Conservation (phyloP, 345 rosid species). For the Eucalyptus decipiens region DNA sequence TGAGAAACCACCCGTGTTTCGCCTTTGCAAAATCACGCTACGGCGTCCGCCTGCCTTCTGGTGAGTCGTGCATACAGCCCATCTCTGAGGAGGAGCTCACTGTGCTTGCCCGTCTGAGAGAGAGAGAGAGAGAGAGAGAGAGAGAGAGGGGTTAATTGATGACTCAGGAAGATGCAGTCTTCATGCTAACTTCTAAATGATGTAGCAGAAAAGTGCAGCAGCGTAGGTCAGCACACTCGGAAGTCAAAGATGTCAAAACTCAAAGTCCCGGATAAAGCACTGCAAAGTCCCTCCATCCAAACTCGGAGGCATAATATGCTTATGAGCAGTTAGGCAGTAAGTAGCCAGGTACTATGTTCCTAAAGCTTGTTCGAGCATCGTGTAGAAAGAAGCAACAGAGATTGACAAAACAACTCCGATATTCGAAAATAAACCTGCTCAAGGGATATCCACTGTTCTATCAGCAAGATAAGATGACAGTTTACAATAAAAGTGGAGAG, state of each 20-base stretch:
- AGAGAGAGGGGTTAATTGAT: not conserved
- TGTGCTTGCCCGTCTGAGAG: slow-evolving; percentile 64
- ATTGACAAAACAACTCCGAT: not conserved
- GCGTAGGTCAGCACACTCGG: not conserved
- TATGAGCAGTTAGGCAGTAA: not conserved
- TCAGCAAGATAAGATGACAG: not conserved
- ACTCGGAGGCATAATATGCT: not conserved
- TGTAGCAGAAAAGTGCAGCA: not conserved
- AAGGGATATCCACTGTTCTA: not conserved
- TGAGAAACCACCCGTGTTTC: not conserved
- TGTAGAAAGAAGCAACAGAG: not conserved
- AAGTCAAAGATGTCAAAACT: not conserved
- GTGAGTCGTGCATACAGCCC: slow-evolving; percentile 79
- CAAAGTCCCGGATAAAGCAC: not conserved
- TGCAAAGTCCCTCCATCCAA: not conserved
- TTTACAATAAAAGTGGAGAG: not conserved
- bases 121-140: not conserved
- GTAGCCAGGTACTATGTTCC: not conserved
- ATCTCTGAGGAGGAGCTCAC: slow-evolving; percentile 59
- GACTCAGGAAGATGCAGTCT: not conserved
- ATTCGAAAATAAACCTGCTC: not conserved
- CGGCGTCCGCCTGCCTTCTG: slow-evolving; percentile 82
- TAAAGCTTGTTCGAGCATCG: not conserved
- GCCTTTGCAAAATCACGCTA: slow-evolving; percentile 26
- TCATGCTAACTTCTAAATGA: not conserved